Evolutionary conservation across 2,329 filamentous ascomycete species (phyloP).

Genomic region (Pochonia chlamydosporia): DNA sequence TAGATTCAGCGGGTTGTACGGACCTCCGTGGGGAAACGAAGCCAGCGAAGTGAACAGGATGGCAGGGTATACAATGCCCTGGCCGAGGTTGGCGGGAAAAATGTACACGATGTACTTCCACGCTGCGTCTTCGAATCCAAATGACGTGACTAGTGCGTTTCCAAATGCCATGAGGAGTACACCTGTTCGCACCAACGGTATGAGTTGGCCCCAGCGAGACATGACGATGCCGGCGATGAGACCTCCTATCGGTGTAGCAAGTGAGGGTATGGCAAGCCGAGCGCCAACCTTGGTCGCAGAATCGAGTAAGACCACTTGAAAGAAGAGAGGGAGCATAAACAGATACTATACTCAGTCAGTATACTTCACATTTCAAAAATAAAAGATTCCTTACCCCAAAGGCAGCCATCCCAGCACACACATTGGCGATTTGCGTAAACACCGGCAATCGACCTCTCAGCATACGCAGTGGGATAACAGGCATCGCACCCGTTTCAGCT

Average conservation of each 20-base stretch:
- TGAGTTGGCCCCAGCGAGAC: constrained; percentile 47
- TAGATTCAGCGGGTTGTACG: background rate
- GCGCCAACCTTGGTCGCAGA: constrained; percentile 59
- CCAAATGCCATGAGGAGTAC: constrained; percentile 47
- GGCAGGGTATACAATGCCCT: constrained; percentile 53
- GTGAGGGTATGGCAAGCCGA: constrained; percentile 56
- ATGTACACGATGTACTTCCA: constrained; percentile 54
- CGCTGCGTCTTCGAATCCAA: constrained; percentile 41
- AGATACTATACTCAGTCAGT: constrained; percentile 42
- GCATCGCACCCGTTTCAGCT: constrained; percentile 41
- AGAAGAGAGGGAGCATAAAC: constrained; percentile 66
- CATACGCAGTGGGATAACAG: constrained; percentile 50
- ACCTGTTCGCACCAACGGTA: constrained; percentile 45
- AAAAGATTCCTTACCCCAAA: constrained; percentile 55
- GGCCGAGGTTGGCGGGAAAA: constrained; percentile 52
- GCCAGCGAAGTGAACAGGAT: constrained; percentile 59
- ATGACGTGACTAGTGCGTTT: constrained; percentile 43
- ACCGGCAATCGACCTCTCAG: constrained; percentile 49
- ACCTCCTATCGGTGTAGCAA: constrained; percentile 53
- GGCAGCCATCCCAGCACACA: constrained; percentile 54
- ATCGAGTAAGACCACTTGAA: constrained; percentile 60
- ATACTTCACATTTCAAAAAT: background rate
- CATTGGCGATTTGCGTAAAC: constrained; percentile 51
- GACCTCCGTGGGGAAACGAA: constrained; percentile 56
- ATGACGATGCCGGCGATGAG: constrained; percentile 53